Base-by-base conservation (phyloP, 768 basidiomycete genomes). In the Dentipellis fragilis region DNA sequence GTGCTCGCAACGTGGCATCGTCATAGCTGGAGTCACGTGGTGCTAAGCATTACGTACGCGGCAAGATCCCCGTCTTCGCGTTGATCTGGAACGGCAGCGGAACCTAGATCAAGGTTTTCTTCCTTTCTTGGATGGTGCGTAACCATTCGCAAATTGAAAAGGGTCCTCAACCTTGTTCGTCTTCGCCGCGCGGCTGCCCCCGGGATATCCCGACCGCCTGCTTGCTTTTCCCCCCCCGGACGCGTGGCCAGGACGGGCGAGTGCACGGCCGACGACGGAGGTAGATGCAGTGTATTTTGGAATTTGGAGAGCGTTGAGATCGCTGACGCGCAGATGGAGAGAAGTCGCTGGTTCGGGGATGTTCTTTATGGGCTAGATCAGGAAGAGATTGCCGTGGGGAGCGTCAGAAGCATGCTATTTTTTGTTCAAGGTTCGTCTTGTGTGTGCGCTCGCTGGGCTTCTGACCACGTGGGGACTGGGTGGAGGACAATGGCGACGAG, bases 351-450 rank as follows among this genome's bases (percentile, higher is more conserved):
- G 29, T 23, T 49, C 16, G 48, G 47, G 47, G 47, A 11, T 10
- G 21, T 23, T 51, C 51, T 19, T 35, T 39, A 9, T 19, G 17
- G 51, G n/a, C 51, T 21, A 51, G 51, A 51, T 51, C 51, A 51
- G 8, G 36, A n/a, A 10, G n/a, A 19, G 17, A 51, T 51, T 51
- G 51, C 51, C 51, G 51, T 51, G 51, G 51, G 51, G 51, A 51
- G 37, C 37, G 51, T n/a, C 19, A 51, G 48, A 45, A 22, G 29
- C 29, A 19, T 16, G 36, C 51, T 39, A 51, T 51, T 35, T 34
- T 51, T 14, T n/a, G 51, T 36, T 8, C 36, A 51, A 21, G 19
- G n/a, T 23, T 14, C 7, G 19, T 10, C 10, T 42, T 42, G 40
- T 42, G 17, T 14, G 40, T 42, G 40, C 14, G 22, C 10, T 29